phyloP scores from a whole-genome alignment of 2,329 filamentous ascomycete species.

The Pyricularia pennisetigena region DNA sequence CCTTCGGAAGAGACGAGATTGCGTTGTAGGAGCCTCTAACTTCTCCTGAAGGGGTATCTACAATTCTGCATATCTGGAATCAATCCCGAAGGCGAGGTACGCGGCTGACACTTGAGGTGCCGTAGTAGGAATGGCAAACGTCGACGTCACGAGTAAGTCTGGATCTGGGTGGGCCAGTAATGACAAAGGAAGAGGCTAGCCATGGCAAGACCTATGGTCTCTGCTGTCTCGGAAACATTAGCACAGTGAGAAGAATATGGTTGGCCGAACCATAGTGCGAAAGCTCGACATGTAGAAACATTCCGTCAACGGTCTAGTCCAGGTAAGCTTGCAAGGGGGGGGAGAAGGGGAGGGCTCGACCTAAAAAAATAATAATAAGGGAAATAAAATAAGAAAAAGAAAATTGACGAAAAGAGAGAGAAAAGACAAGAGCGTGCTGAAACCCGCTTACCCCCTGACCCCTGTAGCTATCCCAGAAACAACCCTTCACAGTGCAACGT shows the following conservation, averaged over 20 bases:
- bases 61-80: background rate
- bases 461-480: conserved; percentile 1
- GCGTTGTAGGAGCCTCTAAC: background rate
- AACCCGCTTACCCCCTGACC: conserved; percentile 1
- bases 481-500: background rate
- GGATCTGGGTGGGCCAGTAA: background rate
- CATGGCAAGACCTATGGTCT: background rate
- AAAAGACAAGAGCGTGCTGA: conserved; percentile 1
- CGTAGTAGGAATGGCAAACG: background rate
- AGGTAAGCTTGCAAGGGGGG: background rate
- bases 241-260: background rate
- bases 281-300: background rate
- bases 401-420: background rate
- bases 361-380: background rate
- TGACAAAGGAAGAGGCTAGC: background rate
- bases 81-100: background rate
- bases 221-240: background rate
- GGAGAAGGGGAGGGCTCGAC: background rate
- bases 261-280: background rate
- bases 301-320: background rate
- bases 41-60: background rate
- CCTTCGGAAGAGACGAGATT: background rate
- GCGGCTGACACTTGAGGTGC: background rate
- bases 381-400: background rate
- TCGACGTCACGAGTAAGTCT: background rate